Base-by-base conservation (phyloP, 352 stramenopile genomes). In the Aphanomyces cochlioides region DNA sequence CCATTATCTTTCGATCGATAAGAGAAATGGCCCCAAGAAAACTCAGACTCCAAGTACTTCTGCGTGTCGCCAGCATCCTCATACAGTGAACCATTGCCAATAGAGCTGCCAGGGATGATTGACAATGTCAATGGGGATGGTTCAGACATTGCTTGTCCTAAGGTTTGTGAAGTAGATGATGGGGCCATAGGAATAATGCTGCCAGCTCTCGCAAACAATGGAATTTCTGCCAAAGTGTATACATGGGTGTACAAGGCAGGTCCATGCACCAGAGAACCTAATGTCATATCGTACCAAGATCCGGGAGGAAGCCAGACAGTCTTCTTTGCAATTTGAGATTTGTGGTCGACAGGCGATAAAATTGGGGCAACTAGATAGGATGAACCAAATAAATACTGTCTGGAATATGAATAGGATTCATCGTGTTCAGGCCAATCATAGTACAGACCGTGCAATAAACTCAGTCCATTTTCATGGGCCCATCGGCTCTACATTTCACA, bases 351-450 rank as follows among this genome's bases (percentile, higher is more conserved):
- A 0, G 77, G 73, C 4, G 34, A 28, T 5, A 81, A 72, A 7
- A 87, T 72, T 4, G 80, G 80, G 3, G 80, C 79, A 12, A 87
- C 70, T 4, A 87, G 53, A 38, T 86, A 54, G 37, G 76, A 65
- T 17, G 71, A 70, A 34, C 80, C 80, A 57, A 87, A 75, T 57
- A 85, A 66, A 73, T 83, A 87, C 64, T 85, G 74, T 19, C 79
- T 17, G 3, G 53, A 64, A 28, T 74, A 73, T 4, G 28, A 71
- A 63, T 82, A 84, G 28, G 78, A 78, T 47, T 77, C 74, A 10
- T 79, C 72, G 12, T 74, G 43, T 7, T 79, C 75, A 2, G 80
- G 79, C 47, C 50, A 84, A 50, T 85, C 75, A 28, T 79, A 70
- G 40, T 86, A 88, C 56, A 78, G 43, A 0, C 78, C 76, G 6